A percentile compares a stretch with the other conserved stretches of the same genome.
Evolutionary conservation across 2,329 filamentous ascomycete species (phyloP).

Genomic region (Amylocarpus encephaloides): DNA sequence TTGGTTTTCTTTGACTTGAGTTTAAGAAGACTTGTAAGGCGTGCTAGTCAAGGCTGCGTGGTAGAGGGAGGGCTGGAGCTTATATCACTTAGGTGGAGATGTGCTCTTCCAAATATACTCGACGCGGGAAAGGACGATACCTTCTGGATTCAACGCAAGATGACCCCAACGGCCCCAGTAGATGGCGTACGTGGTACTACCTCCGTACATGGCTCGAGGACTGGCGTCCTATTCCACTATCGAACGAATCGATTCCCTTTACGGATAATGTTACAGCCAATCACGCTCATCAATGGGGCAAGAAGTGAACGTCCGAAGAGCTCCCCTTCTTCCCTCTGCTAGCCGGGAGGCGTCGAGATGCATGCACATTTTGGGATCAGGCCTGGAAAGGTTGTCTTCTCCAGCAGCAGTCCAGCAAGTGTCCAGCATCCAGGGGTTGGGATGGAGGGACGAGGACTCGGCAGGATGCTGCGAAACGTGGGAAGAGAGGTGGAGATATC

Average conservation of each 20-base stretch:
- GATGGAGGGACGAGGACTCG: neutral
- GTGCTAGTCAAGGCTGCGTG: neutral
- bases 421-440: too few species aligned
- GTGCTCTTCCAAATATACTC: neutral
- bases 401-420: neutral
- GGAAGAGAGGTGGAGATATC: constrained; percentile 2
- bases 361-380: neutral
- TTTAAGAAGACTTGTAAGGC: neutral
- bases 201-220: neutral
- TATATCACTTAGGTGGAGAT: neutral
- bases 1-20: neutral
- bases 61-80: neutral
- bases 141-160: constrained; percentile 1
- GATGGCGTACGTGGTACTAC: neutral
- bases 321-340: neutral
- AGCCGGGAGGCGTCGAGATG: neutral
- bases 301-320: neutral
- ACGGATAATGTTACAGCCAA: constrained; percentile 18
- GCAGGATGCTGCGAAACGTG: constrained; percentile 4
- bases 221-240: constrained; percentile 13
- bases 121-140: neutral
- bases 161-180: constrained; percentile 4
- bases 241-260: constrained; percentile 11
- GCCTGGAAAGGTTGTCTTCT: neutral
- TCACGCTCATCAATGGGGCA: constrained; percentile 7